These are phyloP conservation scores for Coniochaeta sp. DNA, from an alignment of 2,329 filamentous ascomycete genomes.

Conservation along the genomic window DNA sequence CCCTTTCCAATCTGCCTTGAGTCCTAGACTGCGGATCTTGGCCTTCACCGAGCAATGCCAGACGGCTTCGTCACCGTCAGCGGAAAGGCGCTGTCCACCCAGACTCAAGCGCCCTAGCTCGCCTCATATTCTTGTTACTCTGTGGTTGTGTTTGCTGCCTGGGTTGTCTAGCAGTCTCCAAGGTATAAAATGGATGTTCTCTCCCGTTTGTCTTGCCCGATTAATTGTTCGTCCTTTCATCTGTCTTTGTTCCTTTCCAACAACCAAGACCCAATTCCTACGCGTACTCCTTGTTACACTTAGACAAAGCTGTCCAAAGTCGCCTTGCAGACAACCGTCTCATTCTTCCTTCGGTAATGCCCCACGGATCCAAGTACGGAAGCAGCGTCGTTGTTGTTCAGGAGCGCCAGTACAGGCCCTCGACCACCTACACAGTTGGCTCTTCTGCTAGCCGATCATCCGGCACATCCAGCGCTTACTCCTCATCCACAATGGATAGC, in stretches of 20 bases:
- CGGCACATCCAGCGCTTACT: background rate
- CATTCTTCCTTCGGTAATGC: background rate
- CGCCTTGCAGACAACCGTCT: background rate
- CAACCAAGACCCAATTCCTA: background rate
- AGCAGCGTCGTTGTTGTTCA: background rate
- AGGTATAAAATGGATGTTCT: background rate
- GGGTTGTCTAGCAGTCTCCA: background rate
- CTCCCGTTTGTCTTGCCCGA: background rate
- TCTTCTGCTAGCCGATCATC: background rate
- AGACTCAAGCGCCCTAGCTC: background rate
- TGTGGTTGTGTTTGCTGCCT: background rate
- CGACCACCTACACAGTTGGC: background rate
- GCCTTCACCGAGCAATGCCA: background rate
- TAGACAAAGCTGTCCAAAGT: background rate
- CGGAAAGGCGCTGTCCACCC: background rate
- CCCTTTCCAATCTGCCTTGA: background rate
- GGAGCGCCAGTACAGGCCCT: background rate
- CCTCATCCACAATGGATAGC: background rate
- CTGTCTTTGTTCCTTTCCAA: background rate
- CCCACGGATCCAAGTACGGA: constrained; percentile 1
- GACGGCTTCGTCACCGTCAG: background rate
- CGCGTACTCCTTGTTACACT: background rate
- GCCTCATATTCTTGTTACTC: background rate
- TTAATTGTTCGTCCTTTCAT: background rate
- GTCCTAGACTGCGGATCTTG: background rate